These are phyloP conservation scores for Musa troglodytarum DNA, from an alignment of 176 grass and related monocot species.

Conservation along the genomic window DNA sequence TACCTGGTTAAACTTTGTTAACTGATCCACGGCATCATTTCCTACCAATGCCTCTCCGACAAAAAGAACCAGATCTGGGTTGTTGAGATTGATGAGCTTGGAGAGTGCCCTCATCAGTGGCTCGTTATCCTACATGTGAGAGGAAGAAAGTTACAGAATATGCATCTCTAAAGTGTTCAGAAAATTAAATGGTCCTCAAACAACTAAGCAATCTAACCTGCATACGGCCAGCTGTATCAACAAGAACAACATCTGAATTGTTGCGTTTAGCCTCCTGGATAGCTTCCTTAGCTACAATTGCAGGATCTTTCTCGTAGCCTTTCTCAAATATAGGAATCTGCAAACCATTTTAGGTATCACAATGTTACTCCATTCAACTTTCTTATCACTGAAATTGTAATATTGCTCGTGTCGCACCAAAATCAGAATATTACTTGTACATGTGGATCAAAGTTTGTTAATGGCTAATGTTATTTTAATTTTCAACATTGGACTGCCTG, in stretches of 20 bases:
- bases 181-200: neutral
- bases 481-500: neutral
- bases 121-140: slow-evolving; percentile 65
- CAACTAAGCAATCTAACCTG: slow-evolving; percentile 35
- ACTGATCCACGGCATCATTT: slow-evolving; percentile 90
- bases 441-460: neutral
- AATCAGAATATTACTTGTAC: neutral
- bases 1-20: slow-evolving; percentile 93
- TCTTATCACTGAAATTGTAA: neutral
- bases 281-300: slow-evolving; percentile 84
- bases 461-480: neutral
- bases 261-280: slow-evolving; percentile 74
- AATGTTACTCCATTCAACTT: neutral
- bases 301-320: slow-evolving; percentile 89
- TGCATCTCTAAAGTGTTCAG: neutral
- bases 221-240: slow-evolving; percentile 94
- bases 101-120: slow-evolving; percentile 95
- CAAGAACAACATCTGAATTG: slow-evolving; percentile 86
- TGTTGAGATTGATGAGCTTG: slow-evolving; percentile 94
- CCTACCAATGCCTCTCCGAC: slow-evolving; percentile 94
- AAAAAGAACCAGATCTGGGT: slow-evolving; percentile 76
- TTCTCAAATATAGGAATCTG: slow-evolving; percentile 97
- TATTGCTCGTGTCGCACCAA: neutral
- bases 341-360: neutral
- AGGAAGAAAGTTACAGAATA: neutral